Percentiles rank a stretch among this genome's conserved stretches.
phyloP scores from a whole-genome alignment of 768 basidiomycete genomes.

The Multifurca ochricompacta region DNA sequence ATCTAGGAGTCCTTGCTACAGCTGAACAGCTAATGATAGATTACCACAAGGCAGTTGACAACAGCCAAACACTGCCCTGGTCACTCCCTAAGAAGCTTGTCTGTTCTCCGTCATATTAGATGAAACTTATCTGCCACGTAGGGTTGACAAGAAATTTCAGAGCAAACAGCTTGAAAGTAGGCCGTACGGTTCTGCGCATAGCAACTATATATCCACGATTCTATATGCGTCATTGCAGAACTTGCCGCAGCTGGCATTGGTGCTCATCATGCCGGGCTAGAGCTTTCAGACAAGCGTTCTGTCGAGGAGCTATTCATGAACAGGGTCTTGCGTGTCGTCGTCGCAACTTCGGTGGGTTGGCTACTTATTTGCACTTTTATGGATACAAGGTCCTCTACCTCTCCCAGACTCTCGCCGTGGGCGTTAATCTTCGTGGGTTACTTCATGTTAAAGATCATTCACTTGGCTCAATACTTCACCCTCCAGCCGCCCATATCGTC shows the following conservation, averaged over 20 bases:
- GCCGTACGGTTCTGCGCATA: slow-evolving; percentile 11
- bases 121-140: slow-evolving; percentile 26
- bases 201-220: not conserved
- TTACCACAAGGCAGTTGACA: slow-evolving; percentile 49
- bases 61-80: slow-evolving; percentile 59
- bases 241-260: slow-evolving; percentile 73
- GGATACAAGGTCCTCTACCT: slow-evolving; percentile 4
- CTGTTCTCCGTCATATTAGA: not conserved
- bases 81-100: slow-evolving; percentile 45
- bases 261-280: slow-evolving; percentile 87
- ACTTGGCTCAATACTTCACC: not conserved
- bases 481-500: slow-evolving; percentile 81
- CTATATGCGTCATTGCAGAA: slow-evolving; percentile 34
- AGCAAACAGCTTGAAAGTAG: slow-evolving; percentile 62
- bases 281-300: slow-evolving; percentile 57
- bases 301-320: slow-evolving; percentile 70
- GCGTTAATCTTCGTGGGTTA: slow-evolving; percentile 83
- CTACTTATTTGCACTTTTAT: not conserved
- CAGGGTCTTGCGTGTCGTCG: slow-evolving; percentile 55
- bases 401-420: slow-evolving; percentile 83
- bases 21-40: slow-evolving; percentile 74
- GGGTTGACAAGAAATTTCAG: slow-evolving; percentile 48
- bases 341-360: slow-evolving; percentile 72
- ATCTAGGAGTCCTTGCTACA: slow-evolving; percentile 40
- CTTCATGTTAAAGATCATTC: not conserved